Evolutionary conservation across 192 early-diverging fungal genomes (phyloP).

Genomic region (Coemansia sp.): DNA sequence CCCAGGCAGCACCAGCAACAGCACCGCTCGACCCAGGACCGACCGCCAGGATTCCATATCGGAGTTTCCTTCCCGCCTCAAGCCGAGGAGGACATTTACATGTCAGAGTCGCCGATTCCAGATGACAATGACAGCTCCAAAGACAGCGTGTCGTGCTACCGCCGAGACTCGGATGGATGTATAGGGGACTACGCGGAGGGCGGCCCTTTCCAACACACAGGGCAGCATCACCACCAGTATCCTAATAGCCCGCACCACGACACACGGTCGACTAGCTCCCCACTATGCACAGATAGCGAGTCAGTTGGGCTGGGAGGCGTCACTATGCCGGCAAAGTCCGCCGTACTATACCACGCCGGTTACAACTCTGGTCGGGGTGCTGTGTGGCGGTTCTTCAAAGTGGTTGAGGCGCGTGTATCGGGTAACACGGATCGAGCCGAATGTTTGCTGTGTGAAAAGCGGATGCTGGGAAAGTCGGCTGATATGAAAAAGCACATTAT

Average conservation of each 20-base stretch:
- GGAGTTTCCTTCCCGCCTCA: slow-evolving; percentile 11
- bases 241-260: slow-evolving; percentile 6
- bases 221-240: background rate
- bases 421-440: slow-evolving; percentile 55
- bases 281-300: slow-evolving; percentile 5
- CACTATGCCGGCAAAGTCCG: slow-evolving; percentile 40
- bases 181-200: slow-evolving; percentile 10
- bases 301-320: slow-evolving; percentile 20
- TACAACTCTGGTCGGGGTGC: slow-evolving; percentile 51
- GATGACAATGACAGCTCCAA: slow-evolving; percentile 11
- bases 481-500: slow-evolving; percentile 57
- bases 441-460: slow-evolving; percentile 51
- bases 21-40: background rate
- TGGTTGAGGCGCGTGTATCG: slow-evolving; percentile 48
- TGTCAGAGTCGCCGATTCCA: slow-evolving; percentile 46
- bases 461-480: slow-evolving; percentile 54
- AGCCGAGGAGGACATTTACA: slow-evolving; percentile 41
- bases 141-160: slow-evolving; percentile 10
- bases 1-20: background rate
- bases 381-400: slow-evolving; percentile 52
- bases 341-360: slow-evolving; percentile 43
- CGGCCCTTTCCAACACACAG: slow-evolving; percentile 2
- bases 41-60: background rate
- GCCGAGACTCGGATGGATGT: slow-evolving; percentile 9
- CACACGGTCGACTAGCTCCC: slow-evolving; percentile 17